These are phyloP conservation scores for Phytopythium vexans DNA, from an alignment of 352 stramenopile genomes.

Conservation along the genomic window DNA sequence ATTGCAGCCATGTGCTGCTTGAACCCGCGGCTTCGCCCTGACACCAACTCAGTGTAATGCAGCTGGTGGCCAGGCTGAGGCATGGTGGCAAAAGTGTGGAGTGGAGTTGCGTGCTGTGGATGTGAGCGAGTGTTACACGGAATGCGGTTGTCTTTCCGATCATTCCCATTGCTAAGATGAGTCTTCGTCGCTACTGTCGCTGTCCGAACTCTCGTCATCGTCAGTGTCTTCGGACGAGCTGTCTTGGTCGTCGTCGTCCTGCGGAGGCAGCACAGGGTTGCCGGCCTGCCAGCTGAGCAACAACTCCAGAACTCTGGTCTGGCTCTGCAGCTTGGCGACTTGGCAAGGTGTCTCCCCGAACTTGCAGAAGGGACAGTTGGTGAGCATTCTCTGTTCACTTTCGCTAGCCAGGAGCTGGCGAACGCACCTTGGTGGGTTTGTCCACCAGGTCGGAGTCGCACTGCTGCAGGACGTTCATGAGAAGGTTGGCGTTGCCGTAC, in stretches of 20 bases:
- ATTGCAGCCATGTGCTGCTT: too few species aligned
- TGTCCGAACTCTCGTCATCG: constrained; percentile 1
- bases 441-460: constrained; percentile 50
- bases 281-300: constrained; percentile 40
- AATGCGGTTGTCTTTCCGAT: too few species aligned
- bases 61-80: too few species aligned
- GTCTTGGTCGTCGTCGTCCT: constrained; percentile 11
- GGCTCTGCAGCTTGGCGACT: constrained; percentile 36
- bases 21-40: too few species aligned
- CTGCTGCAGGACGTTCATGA: constrained; percentile 63
- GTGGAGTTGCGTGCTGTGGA: too few species aligned
- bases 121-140: too few species aligned
- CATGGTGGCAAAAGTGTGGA: too few species aligned
- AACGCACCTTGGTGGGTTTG: constrained; percentile 56
- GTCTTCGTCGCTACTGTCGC: too few species aligned
- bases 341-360: constrained; percentile 58
- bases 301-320: constrained; percentile 32
- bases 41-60: too few species aligned
- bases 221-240: constrained; percentile 12
- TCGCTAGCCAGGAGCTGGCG: neutral
- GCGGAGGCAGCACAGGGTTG: constrained; percentile 22
- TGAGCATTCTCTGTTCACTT: neutral
- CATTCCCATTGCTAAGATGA: too few species aligned
- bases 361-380: constrained; percentile 11
- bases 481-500: constrained; percentile 51